Evolutionary conservation across 257 asterid species (phyloP).

Genomic region (Galeopsis tetrahit): DNA sequence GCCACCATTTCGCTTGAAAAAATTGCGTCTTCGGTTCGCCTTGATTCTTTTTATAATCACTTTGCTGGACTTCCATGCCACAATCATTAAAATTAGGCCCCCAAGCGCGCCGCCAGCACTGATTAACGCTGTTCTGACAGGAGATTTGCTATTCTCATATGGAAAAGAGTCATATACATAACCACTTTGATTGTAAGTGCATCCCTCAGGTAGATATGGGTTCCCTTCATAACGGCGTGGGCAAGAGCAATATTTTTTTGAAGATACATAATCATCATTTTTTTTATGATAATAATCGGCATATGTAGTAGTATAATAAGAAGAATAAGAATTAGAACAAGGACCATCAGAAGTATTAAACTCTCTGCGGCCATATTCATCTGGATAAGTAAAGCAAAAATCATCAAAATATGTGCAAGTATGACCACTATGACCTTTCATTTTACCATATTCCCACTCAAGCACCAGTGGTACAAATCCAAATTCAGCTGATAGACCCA

Average conservation of each 20-base stretch:
- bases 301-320: too few relatives aligned
- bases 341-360: not conserved
- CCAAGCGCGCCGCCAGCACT: conserved; percentile 24
- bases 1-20: conserved; percentile 39
- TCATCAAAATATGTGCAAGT: conserved; percentile 1
- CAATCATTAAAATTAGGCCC: not conserved
- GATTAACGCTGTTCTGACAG: not conserved
- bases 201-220: conserved; percentile 39
- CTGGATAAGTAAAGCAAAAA: conserved; percentile 36
- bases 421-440: not conserved
- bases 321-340: too few relatives aligned
- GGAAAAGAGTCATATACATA: not conserved
- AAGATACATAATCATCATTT: not conserved
- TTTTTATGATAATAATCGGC: not conserved
- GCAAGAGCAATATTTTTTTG: conserved; percentile 26
- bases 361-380: conserved; percentile 21
- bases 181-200: conserved; percentile 24
- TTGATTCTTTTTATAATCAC: not conserved
- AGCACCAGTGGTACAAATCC: conserved; percentile 36
- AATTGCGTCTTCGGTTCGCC: conserved; percentile 11
- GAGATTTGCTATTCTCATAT: not conserved
- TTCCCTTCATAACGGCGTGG: conserved; percentile 26
- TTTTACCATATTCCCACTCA: conserved; percentile 40
- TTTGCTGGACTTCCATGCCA: not conserved
- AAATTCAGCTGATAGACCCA: conserved; percentile 17